A percentile compares a stretch with the other conserved stretches of the same genome.
These are phyloP conservation scores for Gastroboletus turbinatus DNA, from an alignment of 1,284 basidiomycete genomes.

Conservation along the genomic window DNA sequence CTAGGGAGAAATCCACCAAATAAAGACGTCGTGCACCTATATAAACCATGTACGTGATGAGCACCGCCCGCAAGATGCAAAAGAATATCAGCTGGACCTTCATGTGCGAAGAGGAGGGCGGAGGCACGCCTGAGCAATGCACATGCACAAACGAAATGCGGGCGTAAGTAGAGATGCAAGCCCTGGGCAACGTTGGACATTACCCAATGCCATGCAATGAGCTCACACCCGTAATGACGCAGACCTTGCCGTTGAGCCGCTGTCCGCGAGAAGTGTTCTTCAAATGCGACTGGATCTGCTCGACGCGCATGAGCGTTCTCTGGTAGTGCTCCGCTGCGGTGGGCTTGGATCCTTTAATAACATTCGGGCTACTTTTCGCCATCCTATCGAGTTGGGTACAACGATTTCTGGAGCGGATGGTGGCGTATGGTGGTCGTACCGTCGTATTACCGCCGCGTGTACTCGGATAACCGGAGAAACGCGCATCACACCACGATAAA, in stretches of 20 bases:
- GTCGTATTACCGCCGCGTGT: background rate
- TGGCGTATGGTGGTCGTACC: background rate
- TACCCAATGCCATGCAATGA: constrained; percentile 86
- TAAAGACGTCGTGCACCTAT: constrained; percentile 86
- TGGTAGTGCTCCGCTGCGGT: constrained; percentile 48
- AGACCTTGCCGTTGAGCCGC: constrained; percentile 80
- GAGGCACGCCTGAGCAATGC: constrained; percentile 62
- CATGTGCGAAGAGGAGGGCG: constrained; percentile 75
- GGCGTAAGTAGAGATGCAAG: constrained; percentile 12
- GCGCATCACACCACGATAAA: background rate
- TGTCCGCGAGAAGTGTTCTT: constrained; percentile 51
- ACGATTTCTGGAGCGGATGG: background rate
- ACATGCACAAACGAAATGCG: constrained; percentile 7
- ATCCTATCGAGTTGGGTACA: constrained; percentile 13
- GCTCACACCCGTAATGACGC: constrained; percentile 85
- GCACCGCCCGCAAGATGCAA: background rate
- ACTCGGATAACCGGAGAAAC: background rate
- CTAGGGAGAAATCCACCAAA: constrained; percentile 73
- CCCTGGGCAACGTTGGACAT: constrained; percentile 8
- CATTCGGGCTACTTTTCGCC: constrained; percentile 18
- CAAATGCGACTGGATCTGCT: constrained; percentile 73
- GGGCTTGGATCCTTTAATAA: constrained; percentile 11
- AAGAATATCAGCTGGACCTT: constrained; percentile 50
- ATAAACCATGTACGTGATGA: constrained; percentile 5
- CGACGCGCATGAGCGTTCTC: constrained; percentile 61